Evolutionary conservation across 1,139 yeast species (phyloP).

Genomic region (Suhomyces chickasaworum): DNA sequence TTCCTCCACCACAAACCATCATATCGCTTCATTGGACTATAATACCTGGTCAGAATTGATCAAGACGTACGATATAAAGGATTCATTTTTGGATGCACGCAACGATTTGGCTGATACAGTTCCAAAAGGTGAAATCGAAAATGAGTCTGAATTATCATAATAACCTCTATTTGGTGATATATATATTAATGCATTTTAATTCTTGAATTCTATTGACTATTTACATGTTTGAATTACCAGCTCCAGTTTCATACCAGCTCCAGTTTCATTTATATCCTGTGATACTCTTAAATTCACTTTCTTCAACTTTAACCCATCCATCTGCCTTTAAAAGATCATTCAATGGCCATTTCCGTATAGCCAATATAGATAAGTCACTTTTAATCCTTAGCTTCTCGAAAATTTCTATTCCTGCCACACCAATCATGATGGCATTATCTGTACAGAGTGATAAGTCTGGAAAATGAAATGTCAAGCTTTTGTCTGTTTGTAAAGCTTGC

Average conservation of each 20-base stretch:
- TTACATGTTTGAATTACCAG: neutral
- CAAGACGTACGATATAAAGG: conserved; percentile 50
- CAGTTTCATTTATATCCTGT: conserved; percentile 4
- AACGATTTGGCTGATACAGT: conserved; percentile 34
- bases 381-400: conserved; percentile 55
- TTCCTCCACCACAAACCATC: conserved; percentile 47
- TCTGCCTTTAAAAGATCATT: conserved; percentile 47
- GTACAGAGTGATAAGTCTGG: conserved; percentile 80
- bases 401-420: conserved; percentile 92
- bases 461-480: conserved; percentile 46
- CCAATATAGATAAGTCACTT: conserved; percentile 55
- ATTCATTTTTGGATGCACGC: conserved; percentile 54
- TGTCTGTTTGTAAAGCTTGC: conserved; percentile 11
- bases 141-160: neutral
- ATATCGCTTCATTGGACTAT: conserved; percentile 70
- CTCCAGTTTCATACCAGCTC: no score
- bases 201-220: neutral
- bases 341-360: conserved; percentile 78
- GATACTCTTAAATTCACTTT: conserved; percentile 14
- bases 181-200: neutral
- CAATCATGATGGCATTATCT: conserved; percentile 96
- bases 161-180: neutral
- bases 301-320: conserved; percentile 48
- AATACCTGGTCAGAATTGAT: conserved; percentile 63
- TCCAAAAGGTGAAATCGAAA: conserved; percentile 17